These are phyloP conservation scores for Diaporthe ilicicola DNA, from an alignment of 2,329 filamentous ascomycete genomes.

Conservation along the genomic window DNA sequence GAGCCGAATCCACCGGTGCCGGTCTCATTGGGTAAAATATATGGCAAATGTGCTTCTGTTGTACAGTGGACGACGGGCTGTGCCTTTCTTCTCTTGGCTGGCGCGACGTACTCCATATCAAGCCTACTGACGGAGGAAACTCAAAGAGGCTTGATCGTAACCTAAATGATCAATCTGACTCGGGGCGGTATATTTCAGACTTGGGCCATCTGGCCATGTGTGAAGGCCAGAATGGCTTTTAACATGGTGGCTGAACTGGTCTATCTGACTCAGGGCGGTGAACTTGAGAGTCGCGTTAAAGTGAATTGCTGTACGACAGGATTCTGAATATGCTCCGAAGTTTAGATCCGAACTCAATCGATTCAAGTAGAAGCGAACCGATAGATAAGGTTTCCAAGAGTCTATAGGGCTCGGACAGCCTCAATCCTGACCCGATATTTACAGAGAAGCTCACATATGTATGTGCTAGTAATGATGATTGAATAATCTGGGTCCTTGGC, in stretches of 20 bases:
- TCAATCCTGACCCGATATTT: not conserved
- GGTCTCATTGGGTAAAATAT: not conserved
- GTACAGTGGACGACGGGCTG: not conserved
- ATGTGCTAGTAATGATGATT: not conserved
- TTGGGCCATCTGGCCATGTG: not conserved
- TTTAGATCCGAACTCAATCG: not conserved
- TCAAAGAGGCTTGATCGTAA: not conserved
- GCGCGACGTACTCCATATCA: too few species aligned
- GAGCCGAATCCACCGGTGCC: too few species aligned
- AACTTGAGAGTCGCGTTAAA: not conserved
- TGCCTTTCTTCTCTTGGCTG: not conserved
- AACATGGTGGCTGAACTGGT: not conserved
- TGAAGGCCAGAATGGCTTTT: not conserved
- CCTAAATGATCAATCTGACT: not conserved
- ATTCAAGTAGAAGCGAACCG: not conserved
- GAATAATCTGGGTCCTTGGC: not conserved
- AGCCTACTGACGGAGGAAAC: not conserved
- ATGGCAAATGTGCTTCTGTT: too few species aligned
- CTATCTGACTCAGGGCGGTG: not conserved
- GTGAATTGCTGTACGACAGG: not conserved
- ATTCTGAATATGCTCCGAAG: not conserved
- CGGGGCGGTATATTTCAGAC: not conserved
- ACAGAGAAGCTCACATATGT: not conserved
- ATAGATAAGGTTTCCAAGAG: not conserved
- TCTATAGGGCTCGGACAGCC: not conserved